These are phyloP conservation scores for Backusella liffmaniae DNA, from an alignment of 192 early-diverging fungal species.

Conservation along the genomic window DNA sequence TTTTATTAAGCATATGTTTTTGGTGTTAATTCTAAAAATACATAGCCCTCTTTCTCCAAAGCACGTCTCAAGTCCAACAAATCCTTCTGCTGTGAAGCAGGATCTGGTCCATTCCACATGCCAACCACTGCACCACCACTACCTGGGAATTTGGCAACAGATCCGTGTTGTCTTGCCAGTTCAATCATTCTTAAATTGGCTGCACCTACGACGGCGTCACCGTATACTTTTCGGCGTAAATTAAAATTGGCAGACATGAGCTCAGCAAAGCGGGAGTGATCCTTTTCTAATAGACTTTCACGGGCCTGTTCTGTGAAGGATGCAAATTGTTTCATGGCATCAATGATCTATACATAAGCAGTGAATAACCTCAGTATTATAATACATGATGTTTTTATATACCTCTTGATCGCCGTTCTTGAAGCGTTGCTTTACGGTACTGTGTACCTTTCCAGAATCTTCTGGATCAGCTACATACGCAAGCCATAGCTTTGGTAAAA, in stretches of 20 bases:
- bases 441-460: constrained; percentile 63
- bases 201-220: constrained; percentile 48
- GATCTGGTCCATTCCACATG: constrained; percentile 41
- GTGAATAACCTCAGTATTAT: background rate
- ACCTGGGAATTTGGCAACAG: constrained; percentile 59
- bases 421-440: constrained; percentile 47
- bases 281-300: constrained; percentile 27
- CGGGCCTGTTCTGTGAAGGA: constrained; percentile 36
- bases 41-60: constrained; percentile 43
- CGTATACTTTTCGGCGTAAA: constrained; percentile 45
- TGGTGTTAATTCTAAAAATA: constrained; percentile 34
- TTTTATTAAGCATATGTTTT: background rate
- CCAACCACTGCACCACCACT: constrained; percentile 62
- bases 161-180: constrained; percentile 39
- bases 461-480: constrained; percentile 56
- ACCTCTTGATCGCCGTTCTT: constrained; percentile 54
- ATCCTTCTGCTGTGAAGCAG: constrained; percentile 2
- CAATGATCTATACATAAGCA: constrained; percentile 31
- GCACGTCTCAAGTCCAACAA: constrained; percentile 24
- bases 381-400: background rate
- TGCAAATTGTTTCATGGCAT: constrained; percentile 55
- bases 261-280: constrained; percentile 38
- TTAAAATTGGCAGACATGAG: constrained; percentile 61
- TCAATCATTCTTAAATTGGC: constrained; percentile 52
- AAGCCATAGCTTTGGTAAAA: constrained; percentile 45